Evolutionary conservation across 345 rosid species (phyloP).

Genomic region (Luvunga scandens): DNA sequence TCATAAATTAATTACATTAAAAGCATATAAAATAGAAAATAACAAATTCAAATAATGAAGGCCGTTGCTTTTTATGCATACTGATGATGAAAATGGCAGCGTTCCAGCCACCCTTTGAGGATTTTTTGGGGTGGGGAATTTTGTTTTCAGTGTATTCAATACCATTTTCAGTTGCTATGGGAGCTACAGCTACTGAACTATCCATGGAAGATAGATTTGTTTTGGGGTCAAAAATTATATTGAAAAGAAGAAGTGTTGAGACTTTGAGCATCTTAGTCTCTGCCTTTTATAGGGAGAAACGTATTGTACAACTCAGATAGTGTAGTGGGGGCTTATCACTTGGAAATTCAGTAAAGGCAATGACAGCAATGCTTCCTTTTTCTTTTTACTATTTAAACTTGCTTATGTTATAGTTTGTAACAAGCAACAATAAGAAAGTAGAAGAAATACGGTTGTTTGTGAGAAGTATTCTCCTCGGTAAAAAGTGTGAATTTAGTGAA

Average conservation of each 20-base stretch:
- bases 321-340: background rate
- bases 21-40: background rate
- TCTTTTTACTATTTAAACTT: too few relatives aligned
- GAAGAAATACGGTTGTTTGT: too few relatives aligned
- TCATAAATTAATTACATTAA: background rate
- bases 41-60: background rate
- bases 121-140: background rate
- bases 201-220: constrained; percentile 18
- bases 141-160: background rate
- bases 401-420: too few relatives aligned
- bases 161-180: constrained; percentile 6
- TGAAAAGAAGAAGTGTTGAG: background rate
- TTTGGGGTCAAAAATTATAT: background rate
- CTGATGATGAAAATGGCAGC: constrained; percentile 88
- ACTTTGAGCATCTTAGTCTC: background rate
- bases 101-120: constrained; percentile 67
- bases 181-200: constrained; percentile 21
- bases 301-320: background rate
- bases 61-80: constrained; percentile 26
- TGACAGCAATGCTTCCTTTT: too few relatives aligned
- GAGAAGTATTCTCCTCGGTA: too few relatives aligned
- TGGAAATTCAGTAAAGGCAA: too few relatives aligned
- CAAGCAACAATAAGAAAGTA: too few relatives aligned
- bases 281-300: background rate
- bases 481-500: too few relatives aligned